A percentile compares a stretch with the other conserved stretches of the same genome.
Conservation (phyloP, 495 filamentous ascomycete species). For the Aspergillus diversus region DNA sequence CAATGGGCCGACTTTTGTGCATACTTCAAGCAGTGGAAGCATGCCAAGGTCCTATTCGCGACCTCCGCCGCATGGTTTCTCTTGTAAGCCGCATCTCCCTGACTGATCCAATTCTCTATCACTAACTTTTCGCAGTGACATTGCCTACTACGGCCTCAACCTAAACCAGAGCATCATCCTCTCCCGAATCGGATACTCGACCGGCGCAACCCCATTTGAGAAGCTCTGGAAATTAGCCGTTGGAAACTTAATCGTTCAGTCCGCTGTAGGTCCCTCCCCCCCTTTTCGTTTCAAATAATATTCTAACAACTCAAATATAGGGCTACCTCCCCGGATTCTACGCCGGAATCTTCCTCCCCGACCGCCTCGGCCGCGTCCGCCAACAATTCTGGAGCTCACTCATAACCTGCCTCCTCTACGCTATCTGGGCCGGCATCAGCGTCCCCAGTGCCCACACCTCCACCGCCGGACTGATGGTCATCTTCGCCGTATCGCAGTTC, state of each 20-base stretch:
- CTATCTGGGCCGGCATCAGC: conserved; percentile 2
- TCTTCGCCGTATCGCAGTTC: conserved; percentile 2
- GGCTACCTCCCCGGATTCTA: conserved; percentile 3
- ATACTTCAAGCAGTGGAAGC: conserved; percentile 27
- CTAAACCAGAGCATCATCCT: conserved; percentile 6
- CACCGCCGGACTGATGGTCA: conserved; percentile 1
- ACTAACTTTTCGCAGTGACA: background rate
- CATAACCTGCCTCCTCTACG: conserved; percentile 1
- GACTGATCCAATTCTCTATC: background rate
- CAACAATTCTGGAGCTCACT: background rate
- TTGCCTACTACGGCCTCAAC: conserved; percentile 3
- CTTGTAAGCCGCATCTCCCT: conserved; percentile 17
- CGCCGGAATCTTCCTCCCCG: background rate
- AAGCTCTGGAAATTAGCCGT: conserved; percentile 1
- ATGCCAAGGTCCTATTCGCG: conserved; percentile 28
- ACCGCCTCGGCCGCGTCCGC: conserved; percentile 4
- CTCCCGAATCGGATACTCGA: background rate
- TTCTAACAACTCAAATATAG: background rate
- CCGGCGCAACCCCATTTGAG: conserved; percentile 2
- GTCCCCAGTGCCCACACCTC: background rate
- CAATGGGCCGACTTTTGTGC: conserved; percentile 24
- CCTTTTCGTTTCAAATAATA: background rate
- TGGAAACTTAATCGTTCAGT: background rate
- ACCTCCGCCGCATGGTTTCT: conserved; percentile 31
- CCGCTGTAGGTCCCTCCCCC: background rate